Base-by-base conservation (phyloP, 2,329 filamentous ascomycete genomes). In the Sphaerostilbella broomeana region DNA sequence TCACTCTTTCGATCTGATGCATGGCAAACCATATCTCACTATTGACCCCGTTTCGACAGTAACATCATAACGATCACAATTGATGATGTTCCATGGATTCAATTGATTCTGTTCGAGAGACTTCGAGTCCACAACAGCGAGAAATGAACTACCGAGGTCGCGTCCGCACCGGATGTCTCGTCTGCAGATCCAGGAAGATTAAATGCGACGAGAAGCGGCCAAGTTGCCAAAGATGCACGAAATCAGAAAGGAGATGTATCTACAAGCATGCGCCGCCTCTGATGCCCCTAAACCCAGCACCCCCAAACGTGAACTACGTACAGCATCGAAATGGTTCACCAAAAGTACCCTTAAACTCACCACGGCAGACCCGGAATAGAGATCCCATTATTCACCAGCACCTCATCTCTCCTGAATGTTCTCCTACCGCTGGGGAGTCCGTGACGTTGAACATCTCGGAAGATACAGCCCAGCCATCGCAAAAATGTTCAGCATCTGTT, bases 91-190 rank as follows among this genome's bases (percentile, higher is more conserved):
- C n/a, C n/a, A n/a, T n/a, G n/a, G n/a, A n/a, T n/a, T n/a, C n/a
- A n/a, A n/a, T n/a, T n/a, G n/a, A n/a, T n/a, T n/a, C n/a, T n/a
- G n/a, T n/a, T n/a, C n/a, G n/a, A n/a, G n/a, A n/a, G n/a, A n/a
- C n/a, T n/a, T n/a, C n/a, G n/a, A n/a, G n/a, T n/a, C n/a, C n/a
- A n/a, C n/a, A n/a, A n/a, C n/a, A n/a, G n/a, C n/a, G n/a, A n/a
- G n/a, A n/a, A n/a, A n/a, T n/a, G n/a, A n/a, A n/a, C 12, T 51
- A 51, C 8, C 49, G 48, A 10, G 50, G 50, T 24, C 43, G 50
- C 11, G 50, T 51, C 15, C 41, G 48, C 6, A 52, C 41, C 25
- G 50, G 48, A 9, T 52, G 48, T 28, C 44, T 50, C 4, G 50
- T 47, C 6, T 52, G 50, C 34, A 47, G 50, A 28, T 43, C 48